These are phyloP conservation scores for Leccinum disarticulatum DNA, from an alignment of 768 basidiomycete genomes.

Conservation along the genomic window DNA sequence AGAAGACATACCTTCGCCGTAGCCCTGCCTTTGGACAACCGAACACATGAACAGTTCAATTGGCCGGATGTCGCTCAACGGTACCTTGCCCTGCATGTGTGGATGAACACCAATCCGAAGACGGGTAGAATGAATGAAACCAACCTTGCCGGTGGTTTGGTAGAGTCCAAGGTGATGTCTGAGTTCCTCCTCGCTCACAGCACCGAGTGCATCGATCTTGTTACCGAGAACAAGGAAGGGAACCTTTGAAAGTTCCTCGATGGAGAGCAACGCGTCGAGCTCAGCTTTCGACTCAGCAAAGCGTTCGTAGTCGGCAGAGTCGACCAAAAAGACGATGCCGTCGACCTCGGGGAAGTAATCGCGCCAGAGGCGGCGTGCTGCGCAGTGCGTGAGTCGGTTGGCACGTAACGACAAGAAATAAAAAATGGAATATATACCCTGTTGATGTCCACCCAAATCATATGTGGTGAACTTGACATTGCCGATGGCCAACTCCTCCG, in stretches of 20 bases:
- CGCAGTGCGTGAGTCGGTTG: background rate
- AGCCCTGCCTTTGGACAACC: constrained; percentile 97
- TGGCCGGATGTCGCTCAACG: constrained; percentile 93
- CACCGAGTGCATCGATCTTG: constrained; percentile 99
- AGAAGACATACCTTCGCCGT: constrained; percentile 77
- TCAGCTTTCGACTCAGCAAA: constrained; percentile 97
- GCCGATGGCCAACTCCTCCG: constrained; percentile 97
- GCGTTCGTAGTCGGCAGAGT: constrained; percentile 95
- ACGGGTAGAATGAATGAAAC: background rate
- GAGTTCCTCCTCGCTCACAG: constrained; percentile 96
- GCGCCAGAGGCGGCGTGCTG: constrained; percentile 96
- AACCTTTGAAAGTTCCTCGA: constrained; percentile 93
- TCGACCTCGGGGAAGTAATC: constrained; percentile 99
- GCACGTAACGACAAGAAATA: background rate
- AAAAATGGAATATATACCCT: constrained; percentile 53
- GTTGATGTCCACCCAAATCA: constrained; percentile 96
- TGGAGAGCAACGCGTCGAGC: constrained; percentile 91
- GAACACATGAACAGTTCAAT: constrained; percentile 99
- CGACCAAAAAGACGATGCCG: constrained; percentile 97
- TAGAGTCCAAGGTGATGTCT: constrained; percentile 93
- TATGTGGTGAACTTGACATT: constrained; percentile 99
- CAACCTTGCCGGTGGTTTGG: constrained; percentile 99
- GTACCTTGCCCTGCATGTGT: constrained; percentile 82
- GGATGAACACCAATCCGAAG: constrained; percentile 6
- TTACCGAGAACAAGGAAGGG: constrained; percentile 98